These are phyloP conservation scores for Zymoseptoria crescenta DNA, from an alignment of 2,329 filamentous ascomycete species.

Conservation along the genomic window DNA sequence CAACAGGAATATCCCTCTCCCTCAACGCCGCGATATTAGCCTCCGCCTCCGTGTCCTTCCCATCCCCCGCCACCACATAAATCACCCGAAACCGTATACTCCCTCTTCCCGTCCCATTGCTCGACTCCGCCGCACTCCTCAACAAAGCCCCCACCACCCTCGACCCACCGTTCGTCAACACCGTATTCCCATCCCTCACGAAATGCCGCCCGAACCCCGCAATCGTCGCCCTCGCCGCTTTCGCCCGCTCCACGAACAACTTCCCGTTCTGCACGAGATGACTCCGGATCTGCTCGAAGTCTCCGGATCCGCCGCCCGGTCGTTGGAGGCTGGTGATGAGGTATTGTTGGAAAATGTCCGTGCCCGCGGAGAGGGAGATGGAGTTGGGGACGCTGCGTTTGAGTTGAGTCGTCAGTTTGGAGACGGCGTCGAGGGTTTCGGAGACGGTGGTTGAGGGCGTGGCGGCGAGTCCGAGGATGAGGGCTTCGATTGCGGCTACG, in stretches of 20 bases:
- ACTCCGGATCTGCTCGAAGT: conserved; percentile 74
- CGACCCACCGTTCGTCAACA: conserved; percentile 87
- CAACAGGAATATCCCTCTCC: conserved; percentile 69
- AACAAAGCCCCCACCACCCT: conserved; percentile 75
- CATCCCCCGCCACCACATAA: conserved; percentile 45
- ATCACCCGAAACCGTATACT: conserved; percentile 74
- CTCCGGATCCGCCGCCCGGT: conserved; percentile 43
- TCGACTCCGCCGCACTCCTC: conserved; percentile 61
- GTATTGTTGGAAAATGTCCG: conserved; percentile 91
- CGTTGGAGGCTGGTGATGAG: conserved; percentile 65
- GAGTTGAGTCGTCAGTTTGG: conserved; percentile 66
- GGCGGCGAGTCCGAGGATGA: conserved; percentile 77
- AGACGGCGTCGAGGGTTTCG: conserved; percentile 83
- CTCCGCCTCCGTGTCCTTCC: conserved; percentile 54
- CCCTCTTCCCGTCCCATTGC: conserved; percentile 38
- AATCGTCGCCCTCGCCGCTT: conserved; percentile 75
- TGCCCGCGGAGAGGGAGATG: conserved; percentile 85
- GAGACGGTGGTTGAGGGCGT: conserved; percentile 78
- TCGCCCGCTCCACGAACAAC: conserved; percentile 78
- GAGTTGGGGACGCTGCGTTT: conserved; percentile 77
- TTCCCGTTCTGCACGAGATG: conserved; percentile 81
- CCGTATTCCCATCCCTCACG: conserved; percentile 66
- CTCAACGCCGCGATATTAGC: conserved; percentile 65
- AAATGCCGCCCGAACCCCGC: conserved; percentile 71
- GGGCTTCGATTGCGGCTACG: conserved; percentile 84